Evolutionary conservation across 805 yeast genomes (phyloP).

Genomic region (Zygotorulaspora florentina): DNA sequence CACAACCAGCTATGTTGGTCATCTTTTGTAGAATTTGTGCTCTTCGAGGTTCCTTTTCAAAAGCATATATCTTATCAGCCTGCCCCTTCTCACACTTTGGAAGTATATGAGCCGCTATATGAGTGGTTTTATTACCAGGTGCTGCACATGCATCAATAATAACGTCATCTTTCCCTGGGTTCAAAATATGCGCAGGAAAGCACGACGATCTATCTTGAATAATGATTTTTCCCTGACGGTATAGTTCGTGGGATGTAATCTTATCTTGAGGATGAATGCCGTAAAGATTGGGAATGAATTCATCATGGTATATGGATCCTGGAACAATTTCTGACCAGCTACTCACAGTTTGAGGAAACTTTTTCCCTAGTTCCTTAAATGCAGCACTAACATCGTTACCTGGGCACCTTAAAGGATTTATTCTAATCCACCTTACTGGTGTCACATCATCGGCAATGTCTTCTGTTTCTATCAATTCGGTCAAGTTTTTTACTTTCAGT

Average conservation of each 20-base stretch:
- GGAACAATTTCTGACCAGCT: conserved; percentile 42
- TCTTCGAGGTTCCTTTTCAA: conserved; percentile 78
- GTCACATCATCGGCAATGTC: conserved; percentile 47
- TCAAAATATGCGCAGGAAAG: conserved; percentile 83
- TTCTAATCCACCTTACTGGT: conserved; percentile 77
- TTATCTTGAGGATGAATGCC: conserved; percentile 78
- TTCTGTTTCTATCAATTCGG: conserved; percentile 51
- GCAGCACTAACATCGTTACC: conserved; percentile 23
- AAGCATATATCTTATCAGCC: conserved; percentile 58
- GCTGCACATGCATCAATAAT: conserved; percentile 96
- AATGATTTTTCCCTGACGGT: conserved; percentile 71
- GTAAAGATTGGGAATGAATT: conserved; percentile 65
- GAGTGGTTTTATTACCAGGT: conserved; percentile 97
- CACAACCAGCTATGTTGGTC: conserved; percentile 74
- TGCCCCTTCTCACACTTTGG: conserved; percentile 14
- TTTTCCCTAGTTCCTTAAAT: conserved; percentile 25
- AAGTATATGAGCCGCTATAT: conserved; percentile 56
- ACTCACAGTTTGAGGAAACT: conserved; percentile 43
- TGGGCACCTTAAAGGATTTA: conserved; percentile 57
- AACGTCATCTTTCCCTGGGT: conserved; percentile 54
- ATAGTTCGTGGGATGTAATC: conserved; percentile 62
- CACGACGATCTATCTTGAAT: conserved; percentile 97
- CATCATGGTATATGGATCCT: conserved; percentile 70
- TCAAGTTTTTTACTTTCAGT: conserved; percentile 55
- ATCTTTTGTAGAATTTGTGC: conserved; percentile 66